A percentile compares a stretch with the other conserved stretches of the same genome.
Evolutionary conservation across 139 green algal genomes (phyloP).

Genomic region (Chlorella sp.): DNA sequence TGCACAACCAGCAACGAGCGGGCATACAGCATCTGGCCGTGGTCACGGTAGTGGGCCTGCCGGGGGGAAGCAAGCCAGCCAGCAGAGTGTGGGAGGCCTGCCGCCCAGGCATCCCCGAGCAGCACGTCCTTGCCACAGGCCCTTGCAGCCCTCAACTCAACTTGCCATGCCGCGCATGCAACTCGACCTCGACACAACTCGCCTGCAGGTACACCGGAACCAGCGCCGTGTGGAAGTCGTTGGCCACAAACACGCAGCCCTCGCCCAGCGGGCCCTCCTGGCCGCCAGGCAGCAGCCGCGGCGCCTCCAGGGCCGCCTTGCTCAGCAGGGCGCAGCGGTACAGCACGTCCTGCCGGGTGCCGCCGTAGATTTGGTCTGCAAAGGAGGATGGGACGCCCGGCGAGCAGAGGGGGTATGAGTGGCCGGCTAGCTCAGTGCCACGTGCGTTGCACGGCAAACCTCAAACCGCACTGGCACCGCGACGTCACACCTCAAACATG

Average conservation of each 20-base stretch:
- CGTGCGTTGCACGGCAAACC: too few species aligned
- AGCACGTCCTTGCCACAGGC: too few species aligned
- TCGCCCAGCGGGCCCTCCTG: conserved; percentile 1
- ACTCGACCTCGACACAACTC: too few species aligned
- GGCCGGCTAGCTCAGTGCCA: too few species aligned
- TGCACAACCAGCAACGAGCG: conserved; percentile 87
- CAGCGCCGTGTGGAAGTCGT: conserved; percentile 96
- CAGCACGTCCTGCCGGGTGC: conserved; percentile 66
- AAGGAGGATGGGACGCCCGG: not conserved
- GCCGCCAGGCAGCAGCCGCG: conserved; percentile 87
- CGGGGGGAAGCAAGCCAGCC: not conserved
- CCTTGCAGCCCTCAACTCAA: too few species aligned
- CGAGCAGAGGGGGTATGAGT: too few species aligned
- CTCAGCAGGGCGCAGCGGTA: conserved; percentile 83
- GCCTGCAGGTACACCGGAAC: conserved; percentile 86
- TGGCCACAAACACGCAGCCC: conserved; percentile 81
- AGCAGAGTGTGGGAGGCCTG: too few species aligned
- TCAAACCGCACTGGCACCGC: not conserved
- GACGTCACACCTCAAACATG: not conserved
- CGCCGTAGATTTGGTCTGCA: conserved; percentile 82
- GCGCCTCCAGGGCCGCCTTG: conserved; percentile 84
- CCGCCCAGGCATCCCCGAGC: too few species aligned
- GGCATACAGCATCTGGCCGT: conserved; percentile 89
- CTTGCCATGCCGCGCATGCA: too few species aligned
- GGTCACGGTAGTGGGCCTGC: conserved; percentile 95